Conservation (phyloP, 768 basidiomycete species). For the Psilocybe cubensis region DNA sequence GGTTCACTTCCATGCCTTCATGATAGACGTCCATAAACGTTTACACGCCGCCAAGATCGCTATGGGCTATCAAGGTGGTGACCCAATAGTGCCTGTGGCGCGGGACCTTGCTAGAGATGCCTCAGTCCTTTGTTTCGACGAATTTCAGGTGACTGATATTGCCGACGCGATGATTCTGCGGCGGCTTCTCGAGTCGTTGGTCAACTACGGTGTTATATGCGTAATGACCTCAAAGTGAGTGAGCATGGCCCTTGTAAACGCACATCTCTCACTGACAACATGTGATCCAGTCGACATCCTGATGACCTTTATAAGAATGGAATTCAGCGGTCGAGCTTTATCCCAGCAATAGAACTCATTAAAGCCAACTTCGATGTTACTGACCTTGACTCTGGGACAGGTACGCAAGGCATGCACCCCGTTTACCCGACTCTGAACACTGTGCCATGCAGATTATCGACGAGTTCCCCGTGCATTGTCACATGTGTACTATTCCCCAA, state of each 20-base stretch:
- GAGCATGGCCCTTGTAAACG: not conserved
- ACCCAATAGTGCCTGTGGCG: slow-evolving; percentile 88
- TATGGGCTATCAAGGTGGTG: slow-evolving; percentile 70
- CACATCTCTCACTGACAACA: not conserved
- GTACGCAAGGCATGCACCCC: slow-evolving; percentile 40
- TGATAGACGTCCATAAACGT: slow-evolving; percentile 98
- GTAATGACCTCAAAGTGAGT: slow-evolving; percentile 97
- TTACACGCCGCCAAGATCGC: slow-evolving; percentile 80
- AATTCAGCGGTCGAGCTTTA: slow-evolving; percentile 92
- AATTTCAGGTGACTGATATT: slow-evolving; percentile 99
- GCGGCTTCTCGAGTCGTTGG: slow-evolving; percentile 82
- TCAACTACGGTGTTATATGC: slow-evolving; percentile 88
- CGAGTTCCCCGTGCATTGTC: slow-evolving; percentile 92
- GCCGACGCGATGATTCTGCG: slow-evolving; percentile 98
- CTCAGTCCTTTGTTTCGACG: slow-evolving; percentile 91
- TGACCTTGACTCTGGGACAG: slow-evolving; percentile 95
- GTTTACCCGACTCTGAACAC: slow-evolving; percentile 4
- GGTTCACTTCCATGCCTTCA: slow-evolving; percentile 98
- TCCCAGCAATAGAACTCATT: slow-evolving; percentile 93
- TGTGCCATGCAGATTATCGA: slow-evolving; percentile 74
- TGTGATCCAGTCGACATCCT: slow-evolving; percentile 80
- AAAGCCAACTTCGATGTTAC: slow-evolving; percentile 87
- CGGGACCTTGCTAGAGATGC: slow-evolving; percentile 85
- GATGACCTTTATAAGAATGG: slow-evolving; percentile 99
- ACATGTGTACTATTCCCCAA: slow-evolving; percentile 89